A percentile compares a stretch with the other conserved stretches of the same genome.
phyloP scores from a whole-genome alignment of 2,329 filamentous ascomycete species.

The Exophiala dermatitidis region DNA sequence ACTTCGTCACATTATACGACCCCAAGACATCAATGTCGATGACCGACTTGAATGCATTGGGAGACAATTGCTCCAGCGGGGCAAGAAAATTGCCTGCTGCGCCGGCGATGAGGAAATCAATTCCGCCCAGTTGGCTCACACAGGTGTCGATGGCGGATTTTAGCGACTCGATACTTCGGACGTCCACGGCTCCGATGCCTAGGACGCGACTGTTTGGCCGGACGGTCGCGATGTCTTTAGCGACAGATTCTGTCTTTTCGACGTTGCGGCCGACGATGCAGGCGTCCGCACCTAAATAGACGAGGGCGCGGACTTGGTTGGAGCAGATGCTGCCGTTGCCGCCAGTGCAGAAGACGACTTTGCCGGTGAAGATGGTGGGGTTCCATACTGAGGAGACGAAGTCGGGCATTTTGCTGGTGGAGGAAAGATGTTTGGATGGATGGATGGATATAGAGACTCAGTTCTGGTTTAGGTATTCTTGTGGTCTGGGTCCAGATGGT shows the following conservation, averaged over 20 bases:
- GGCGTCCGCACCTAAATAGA: conserved; percentile 84
- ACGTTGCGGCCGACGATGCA: conserved; percentile 88
- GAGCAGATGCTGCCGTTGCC: conserved; percentile 91
- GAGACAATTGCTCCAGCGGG: conserved; percentile 69
- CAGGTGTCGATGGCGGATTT: conserved; percentile 70
- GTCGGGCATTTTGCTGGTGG: conserved; percentile 62
- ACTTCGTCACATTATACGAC: conserved; percentile 91
- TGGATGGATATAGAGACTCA: no score
- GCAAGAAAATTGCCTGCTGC: conserved; percentile 94
- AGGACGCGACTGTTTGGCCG: conserved; percentile 75
- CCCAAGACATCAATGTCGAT: conserved; percentile 95
- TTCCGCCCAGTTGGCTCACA: conserved; percentile 71
- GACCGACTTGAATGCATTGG: conserved; percentile 90
- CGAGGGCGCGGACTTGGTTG: conserved; percentile 83
- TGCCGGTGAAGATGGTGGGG: conserved; percentile 79
- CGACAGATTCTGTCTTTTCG: conserved; percentile 75
- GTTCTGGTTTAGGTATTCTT: no score
- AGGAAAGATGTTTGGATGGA: background rate
- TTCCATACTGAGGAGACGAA: conserved; percentile 80
- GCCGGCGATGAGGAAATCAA: conserved; percentile 91
- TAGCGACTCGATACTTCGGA: conserved; percentile 64
- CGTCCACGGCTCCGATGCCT: conserved; percentile 68
- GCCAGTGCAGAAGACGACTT: conserved; percentile 91
- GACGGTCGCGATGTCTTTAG: conserved; percentile 72
- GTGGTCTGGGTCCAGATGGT: background rate